Percentiles rank a stretch among this genome's conserved stretches.
phyloP scores from a whole-genome alignment of 306 rosid genomes.

The Canavalia ensiformis region DNA sequence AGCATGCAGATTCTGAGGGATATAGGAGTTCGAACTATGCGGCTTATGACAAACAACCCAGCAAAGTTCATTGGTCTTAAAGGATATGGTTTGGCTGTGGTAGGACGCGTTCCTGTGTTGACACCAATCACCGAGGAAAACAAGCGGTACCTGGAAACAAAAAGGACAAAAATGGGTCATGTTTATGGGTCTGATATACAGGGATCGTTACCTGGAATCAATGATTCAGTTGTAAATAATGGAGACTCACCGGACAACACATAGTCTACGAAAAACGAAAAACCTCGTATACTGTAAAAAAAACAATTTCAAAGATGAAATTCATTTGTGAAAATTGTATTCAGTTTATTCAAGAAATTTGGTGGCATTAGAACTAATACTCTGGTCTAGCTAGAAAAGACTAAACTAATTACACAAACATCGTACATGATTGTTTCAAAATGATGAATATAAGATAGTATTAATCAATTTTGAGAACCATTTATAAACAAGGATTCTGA shows the following conservation, averaged over 20 bases:
- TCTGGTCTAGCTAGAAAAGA: no score
- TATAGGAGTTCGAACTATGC: conserved; percentile 79
- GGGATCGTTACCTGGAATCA: conserved; percentile 55
- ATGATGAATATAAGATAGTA: no score
- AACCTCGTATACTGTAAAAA: neutral
- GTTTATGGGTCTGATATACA: conserved; percentile 80
- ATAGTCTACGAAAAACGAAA: conserved; percentile 23
- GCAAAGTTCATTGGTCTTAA: conserved; percentile 81
- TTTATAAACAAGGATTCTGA: no score
- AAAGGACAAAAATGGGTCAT: conserved; percentile 93
- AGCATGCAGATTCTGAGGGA: conserved; percentile 74
- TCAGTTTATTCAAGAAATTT: neutral
- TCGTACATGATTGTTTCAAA: no score
- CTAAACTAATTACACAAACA: no score
- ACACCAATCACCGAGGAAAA: conserved; percentile 85
- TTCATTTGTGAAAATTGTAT: conserved; percentile 24
- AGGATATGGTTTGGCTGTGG: conserved; percentile 87
- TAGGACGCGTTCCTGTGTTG: conserved; percentile 82
- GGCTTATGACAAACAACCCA: conserved; percentile 89
- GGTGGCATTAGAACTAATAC: no score
- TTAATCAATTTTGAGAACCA: no score
- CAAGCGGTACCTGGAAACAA: conserved; percentile 76
- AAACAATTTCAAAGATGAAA: conserved; percentile 1
- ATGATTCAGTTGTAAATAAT: conserved; percentile 51
- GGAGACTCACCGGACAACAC: conserved; percentile 19